Evolutionary conservation across 768 basidiomycete genomes (phyloP).

Genomic region (Clitopilus passeckerianus): DNA sequence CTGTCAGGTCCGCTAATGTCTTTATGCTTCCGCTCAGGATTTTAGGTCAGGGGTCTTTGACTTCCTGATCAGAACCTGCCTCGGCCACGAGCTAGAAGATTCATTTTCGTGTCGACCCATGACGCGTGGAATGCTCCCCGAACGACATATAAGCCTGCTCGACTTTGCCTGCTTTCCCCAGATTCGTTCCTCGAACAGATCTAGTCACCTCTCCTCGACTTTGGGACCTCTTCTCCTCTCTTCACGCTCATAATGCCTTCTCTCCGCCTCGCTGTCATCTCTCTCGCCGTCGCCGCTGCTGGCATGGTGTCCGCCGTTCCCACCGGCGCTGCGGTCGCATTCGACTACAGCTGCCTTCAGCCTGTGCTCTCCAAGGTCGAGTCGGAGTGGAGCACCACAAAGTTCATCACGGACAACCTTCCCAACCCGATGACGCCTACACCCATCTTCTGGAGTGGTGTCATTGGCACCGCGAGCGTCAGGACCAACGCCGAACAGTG

Average conservation of each 20-base stretch:
- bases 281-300: neutral
- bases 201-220: neutral
- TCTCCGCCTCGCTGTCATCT: neutral
- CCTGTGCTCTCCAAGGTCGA: neutral
- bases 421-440: neutral
- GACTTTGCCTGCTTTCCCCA: neutral
- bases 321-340: neutral
- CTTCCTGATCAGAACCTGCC: no score
- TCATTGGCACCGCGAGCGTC: neutral
- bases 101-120: neutral
- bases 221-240: neutral
- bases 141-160: neutral
- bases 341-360: neutral
- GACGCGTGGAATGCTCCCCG: neutral
- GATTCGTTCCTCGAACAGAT: neutral
- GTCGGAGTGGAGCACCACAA: neutral
- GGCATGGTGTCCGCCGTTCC: neutral
- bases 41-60: no score
- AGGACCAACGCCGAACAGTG: neutral
- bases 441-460: neutral
- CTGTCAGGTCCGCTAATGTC: no score
- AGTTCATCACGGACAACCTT: neutral
- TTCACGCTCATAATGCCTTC: neutral
- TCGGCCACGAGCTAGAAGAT: no score
- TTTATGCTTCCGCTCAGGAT: no score